A percentile compares a stretch with the other conserved stretches of the same genome.
These are phyloP conservation scores for Globisporangium mamillatum DNA, from an alignment of 352 stramenopile species.

Conservation along the genomic window DNA sequence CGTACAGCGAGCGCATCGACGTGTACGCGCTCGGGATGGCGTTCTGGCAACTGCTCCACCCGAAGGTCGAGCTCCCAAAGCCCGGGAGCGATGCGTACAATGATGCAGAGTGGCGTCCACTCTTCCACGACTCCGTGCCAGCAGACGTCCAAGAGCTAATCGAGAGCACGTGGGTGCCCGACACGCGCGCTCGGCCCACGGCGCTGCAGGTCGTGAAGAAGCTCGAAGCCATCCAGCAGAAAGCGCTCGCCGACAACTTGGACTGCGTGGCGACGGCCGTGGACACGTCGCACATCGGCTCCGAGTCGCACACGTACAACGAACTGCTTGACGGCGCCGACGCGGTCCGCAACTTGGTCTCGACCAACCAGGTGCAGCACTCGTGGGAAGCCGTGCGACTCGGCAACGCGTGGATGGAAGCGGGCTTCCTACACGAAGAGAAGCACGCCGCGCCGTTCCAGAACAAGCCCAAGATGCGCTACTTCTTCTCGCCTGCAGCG, in stretches of 20 bases:
- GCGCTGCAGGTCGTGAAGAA: conserved; percentile 37
- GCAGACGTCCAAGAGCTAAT: conserved; percentile 39
- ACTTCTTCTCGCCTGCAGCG: conserved; percentile 13
- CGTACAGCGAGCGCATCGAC: conserved; percentile 66
- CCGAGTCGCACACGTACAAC: conserved; percentile 27
- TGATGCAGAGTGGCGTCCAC: conserved; percentile 44
- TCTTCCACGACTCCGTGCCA: conserved; percentile 28
- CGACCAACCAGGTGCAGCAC: conserved; percentile 35
- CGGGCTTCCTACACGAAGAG: conserved; percentile 45
- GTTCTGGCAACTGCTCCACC: conserved; percentile 71
- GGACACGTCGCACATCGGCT: conserved; percentile 25
- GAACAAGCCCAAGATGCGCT: conserved; percentile 14
- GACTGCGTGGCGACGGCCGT: conserved; percentile 40
- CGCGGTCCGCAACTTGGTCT: conserved; percentile 18
- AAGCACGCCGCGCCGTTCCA: conserved; percentile 45
- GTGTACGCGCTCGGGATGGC: conserved; percentile 76
- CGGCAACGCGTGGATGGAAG: conserved; percentile 64
- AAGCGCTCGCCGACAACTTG: conserved; percentile 12
- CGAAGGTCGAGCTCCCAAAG: conserved; percentile 42
- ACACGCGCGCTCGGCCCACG: conserved; percentile 37
- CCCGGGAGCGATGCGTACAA: conserved; percentile 43
- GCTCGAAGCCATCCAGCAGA: conserved; percentile 46
- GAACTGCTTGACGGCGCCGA: conserved; percentile 19
- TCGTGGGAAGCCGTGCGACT: conserved; percentile 49
- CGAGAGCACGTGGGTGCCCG: conserved; percentile 38